phyloP scores from a whole-genome alignment of 495 filamentous ascomycete species.

The Chlorociboria aeruginascens region DNA sequence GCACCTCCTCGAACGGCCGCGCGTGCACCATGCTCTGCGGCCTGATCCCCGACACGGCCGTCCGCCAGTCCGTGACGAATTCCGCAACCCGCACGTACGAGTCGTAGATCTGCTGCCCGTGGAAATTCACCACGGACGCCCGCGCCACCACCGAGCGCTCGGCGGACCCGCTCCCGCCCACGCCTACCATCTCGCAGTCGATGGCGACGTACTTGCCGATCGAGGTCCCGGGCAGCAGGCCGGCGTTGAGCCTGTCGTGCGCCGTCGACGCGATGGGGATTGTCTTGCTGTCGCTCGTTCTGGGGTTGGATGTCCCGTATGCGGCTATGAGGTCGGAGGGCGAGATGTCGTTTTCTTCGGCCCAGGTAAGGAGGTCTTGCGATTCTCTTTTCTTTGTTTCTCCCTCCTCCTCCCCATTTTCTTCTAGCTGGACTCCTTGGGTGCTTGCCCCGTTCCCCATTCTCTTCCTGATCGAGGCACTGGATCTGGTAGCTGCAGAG shows the following conservation, averaged over 20 bases:
- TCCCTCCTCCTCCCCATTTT: background rate
- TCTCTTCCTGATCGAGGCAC: background rate
- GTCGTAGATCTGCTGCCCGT: conserved; percentile 83
- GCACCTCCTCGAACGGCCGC: conserved; percentile 60
- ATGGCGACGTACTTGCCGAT: conserved; percentile 81
- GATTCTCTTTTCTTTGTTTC: conserved; percentile 9
- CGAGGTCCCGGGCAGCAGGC: conserved; percentile 34
- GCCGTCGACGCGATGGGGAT: conserved; percentile 16
- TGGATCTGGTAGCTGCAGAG: too few relatives aligned
- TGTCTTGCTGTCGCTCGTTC: too few relatives aligned
- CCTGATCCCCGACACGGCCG: conserved; percentile 72
- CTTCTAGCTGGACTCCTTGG: background rate
- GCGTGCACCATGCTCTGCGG: conserved; percentile 58
- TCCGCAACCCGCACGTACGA: conserved; percentile 72
- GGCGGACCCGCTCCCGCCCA: conserved; percentile 59
- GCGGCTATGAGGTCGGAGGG: conserved; percentile 47
- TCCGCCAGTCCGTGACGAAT: conserved; percentile 78
- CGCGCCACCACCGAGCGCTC: conserved; percentile 64
- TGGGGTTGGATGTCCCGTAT: conserved; percentile 40
- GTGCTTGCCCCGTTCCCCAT: conserved; percentile 10
- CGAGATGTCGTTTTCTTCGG: conserved; percentile 48
- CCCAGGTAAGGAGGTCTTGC: conserved; percentile 29
- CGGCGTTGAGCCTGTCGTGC: conserved; percentile 33
- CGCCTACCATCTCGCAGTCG: conserved; percentile 98
- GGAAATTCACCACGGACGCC: conserved; percentile 82